Base-by-base conservation (phyloP, 2,329 filamentous ascomycete species). In the Talaromyces islandicus region DNA sequence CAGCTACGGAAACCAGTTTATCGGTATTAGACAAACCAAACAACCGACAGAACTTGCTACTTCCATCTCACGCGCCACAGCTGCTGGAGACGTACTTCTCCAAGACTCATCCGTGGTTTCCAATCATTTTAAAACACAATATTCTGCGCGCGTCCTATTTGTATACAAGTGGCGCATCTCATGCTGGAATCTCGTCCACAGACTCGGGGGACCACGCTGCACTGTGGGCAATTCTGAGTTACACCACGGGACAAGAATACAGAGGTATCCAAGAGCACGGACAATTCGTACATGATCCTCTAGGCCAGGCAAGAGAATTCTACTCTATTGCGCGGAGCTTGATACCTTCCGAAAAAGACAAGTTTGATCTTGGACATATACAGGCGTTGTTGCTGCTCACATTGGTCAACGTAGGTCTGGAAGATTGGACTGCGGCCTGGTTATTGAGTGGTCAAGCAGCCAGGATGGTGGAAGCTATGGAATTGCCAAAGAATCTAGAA, bases 51-150 rank as follows among this genome's bases (percentile, higher is more conserved):
- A 51, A 63, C 12, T 66, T 74, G 41, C 68, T 70, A 41, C 73
- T 85, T 11, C 83, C 83, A 12, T 65, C 73, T 27, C 77, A 81
- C 58, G 77, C 81, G 9, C 82, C 82, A 68, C 74, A 76, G 17
- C 70, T 85, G 7, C 71, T 86, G 38, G 82, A 85, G 65, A 74
- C 80, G 11, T 86, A 85, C 64, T 85, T 85, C 63, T 78, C 82
- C 0, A 80, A 80, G 59, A 84, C 81, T 0, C 82, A 86, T 64
- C 79, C 78, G 27, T 86, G 84, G 83, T 78, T 86, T 30, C 84
- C 84, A 0, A 79, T 86, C n/a, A 75, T 81, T 27, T 80, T 83
- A 54, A 85, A 83, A 66, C 81, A 85, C 63, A 80, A 81, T 59
- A 76, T 85, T 9, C 71, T 85, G 17, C 81, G 81, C 60, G 75